Conservation (phyloP, 768 basidiomycete species). For the Phlebiopsis gigantea region DNA sequence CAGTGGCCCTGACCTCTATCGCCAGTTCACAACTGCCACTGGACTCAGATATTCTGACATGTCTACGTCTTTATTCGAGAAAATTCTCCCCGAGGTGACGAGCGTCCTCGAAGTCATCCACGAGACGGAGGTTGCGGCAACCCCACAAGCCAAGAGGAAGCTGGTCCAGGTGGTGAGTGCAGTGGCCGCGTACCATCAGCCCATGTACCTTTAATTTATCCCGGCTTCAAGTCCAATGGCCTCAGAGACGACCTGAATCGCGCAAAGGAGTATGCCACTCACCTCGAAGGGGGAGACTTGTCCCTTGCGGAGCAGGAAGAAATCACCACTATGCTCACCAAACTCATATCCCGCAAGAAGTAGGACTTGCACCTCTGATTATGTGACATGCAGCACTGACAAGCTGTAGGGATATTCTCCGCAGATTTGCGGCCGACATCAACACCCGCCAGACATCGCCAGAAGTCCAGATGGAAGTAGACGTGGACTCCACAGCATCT, state of each 20-base stretch:
- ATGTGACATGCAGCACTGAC: not conserved
- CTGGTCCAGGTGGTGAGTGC: slow-evolving; percentile 1
- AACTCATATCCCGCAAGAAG: slow-evolving; percentile 3
- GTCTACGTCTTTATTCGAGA: not conserved
- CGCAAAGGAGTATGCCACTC: not conserved
- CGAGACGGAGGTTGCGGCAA: not conserved
- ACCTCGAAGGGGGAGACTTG: slow-evolving; percentile 5
- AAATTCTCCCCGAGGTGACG: not conserved
- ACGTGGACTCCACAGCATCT: slow-evolving; percentile 11
- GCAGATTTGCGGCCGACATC: slow-evolving; percentile 1
- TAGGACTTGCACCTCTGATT: not conserved
- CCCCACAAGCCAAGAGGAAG: not conserved
- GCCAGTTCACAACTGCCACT: not conserved
- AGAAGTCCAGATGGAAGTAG: not conserved
- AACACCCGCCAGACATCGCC: not conserved
- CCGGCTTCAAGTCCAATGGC: slow-evolving; percentile 17
- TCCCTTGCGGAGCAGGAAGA: slow-evolving; percentile 8
- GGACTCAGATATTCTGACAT: not conserved
- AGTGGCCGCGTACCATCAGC: not conserved
- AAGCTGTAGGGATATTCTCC: not conserved
- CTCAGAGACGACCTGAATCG: slow-evolving; percentile 1
- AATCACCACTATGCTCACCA: not conserved
- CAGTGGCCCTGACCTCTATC: not conserved
- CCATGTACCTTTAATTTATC: not conserved
- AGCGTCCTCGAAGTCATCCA: not conserved